These are phyloP conservation scores for Trametes cinnabarina DNA, from an alignment of 768 basidiomycete species.

Conservation along the genomic window DNA sequence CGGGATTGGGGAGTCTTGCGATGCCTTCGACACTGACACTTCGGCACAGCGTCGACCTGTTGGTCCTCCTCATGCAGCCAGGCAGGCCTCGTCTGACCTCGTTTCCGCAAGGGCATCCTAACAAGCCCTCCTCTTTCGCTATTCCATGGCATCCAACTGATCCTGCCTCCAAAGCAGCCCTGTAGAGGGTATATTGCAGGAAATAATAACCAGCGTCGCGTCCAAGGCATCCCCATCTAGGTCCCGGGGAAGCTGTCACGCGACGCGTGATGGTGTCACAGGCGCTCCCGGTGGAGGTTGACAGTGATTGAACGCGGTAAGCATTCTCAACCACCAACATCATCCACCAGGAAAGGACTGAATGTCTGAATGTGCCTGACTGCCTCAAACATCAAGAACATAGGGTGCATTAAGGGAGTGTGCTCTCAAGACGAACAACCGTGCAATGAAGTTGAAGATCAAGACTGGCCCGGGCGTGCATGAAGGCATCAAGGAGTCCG, in stretches of 20 bases:
- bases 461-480: background rate
- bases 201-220: too few species aligned
- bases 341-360: constrained; percentile 1
- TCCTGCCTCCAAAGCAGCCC: too few species aligned
- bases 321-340: constrained; percentile 6
- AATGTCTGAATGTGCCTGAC: background rate
- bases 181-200: too few species aligned
- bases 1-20: too few species aligned
- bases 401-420: constrained; percentile 1
- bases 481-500: background rate
- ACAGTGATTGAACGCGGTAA: background rate
- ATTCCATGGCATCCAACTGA: too few species aligned
- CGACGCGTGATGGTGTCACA: background rate
- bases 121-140: too few species aligned
- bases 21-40: too few species aligned
- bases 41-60: too few species aligned
- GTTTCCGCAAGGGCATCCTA: too few species aligned
- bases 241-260: constrained; percentile 2
- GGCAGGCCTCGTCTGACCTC: too few species aligned
- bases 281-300: constrained; percentile 3
- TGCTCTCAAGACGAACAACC: background rate
- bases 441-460: background rate
- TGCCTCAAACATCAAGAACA: background rate
- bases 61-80: too few species aligned
- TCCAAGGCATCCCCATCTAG: background rate